A percentile compares a stretch with the other conserved stretches of the same genome.
Evolutionary conservation across 2,329 filamentous ascomycete species (phyloP).

Genomic region (Emmonsiellopsis sp.): DNA sequence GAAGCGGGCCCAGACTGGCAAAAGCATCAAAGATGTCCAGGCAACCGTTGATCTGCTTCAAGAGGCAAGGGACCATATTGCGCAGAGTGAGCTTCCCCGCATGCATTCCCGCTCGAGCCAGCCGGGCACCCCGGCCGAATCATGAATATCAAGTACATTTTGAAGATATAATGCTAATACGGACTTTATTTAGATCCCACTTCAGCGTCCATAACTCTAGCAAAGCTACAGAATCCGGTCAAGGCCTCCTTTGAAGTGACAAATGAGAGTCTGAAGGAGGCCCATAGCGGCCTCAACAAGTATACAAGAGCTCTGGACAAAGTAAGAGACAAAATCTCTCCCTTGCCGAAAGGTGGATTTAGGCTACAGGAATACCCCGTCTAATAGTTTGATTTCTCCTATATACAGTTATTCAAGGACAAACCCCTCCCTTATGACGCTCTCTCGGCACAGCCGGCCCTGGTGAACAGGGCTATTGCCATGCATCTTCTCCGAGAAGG

Average conservation of each 20-base stretch:
- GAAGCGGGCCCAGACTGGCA: slow-evolving; percentile 58
- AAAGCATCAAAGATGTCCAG: slow-evolving; percentile 72
- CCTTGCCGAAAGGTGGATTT: background rate
- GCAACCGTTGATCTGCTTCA: slow-evolving; percentile 69
- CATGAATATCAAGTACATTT: background rate
- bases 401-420: slow-evolving; percentile 53
- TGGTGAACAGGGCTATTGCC: slow-evolving; percentile 87
- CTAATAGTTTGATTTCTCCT: background rate
- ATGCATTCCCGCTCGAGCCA: background rate
- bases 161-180: background rate
- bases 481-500: slow-evolving; percentile 96
- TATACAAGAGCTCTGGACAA: slow-evolving; percentile 81
- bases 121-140: too few relatives aligned
- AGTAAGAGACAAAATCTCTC: slow-evolving; percentile 36
- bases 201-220: slow-evolving; percentile 63
- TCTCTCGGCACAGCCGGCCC: slow-evolving; percentile 61
- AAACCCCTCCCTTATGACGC: slow-evolving; percentile 67
- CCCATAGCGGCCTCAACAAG: slow-evolving; percentile 71
- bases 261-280: slow-evolving; percentile 71
- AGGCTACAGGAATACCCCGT: background rate
- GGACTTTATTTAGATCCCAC: slow-evolving; percentile 50
- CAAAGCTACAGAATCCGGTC: slow-evolving; percentile 76
- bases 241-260: slow-evolving; percentile 73
- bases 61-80: slow-evolving; percentile 63
- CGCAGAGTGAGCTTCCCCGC: slow-evolving; percentile 45